Base-by-base conservation (phyloP, 73 alveolate species). In the Symbiodinium pilosum region DNA sequence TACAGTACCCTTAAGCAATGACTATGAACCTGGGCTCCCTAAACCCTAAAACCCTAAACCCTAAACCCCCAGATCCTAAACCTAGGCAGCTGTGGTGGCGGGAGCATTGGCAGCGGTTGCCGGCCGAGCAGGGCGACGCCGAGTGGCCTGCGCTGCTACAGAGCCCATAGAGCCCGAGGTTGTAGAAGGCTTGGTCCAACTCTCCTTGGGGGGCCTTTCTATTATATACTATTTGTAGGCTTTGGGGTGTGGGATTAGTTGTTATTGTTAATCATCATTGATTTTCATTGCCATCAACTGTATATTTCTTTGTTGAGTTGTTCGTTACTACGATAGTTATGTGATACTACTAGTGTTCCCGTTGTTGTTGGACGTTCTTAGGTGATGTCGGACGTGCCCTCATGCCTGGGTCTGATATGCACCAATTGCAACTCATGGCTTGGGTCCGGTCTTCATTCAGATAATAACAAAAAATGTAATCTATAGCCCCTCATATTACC, bases 161-260 rank as follows among this genome's bases (percentile, higher is more conserved):
- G 81, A 64, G 81, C 81, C 81, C 20, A 64, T 20, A 32, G 81
- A 64, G 81, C 81, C 81, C 20, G 81, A 64, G 81, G 81, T 64
- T 34, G 81, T 64, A n/a, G 81, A 64, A 64, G 39, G 12, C 68
- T 51, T 51, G 68, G 64, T 54, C 26, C 73, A 54, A 24, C 30
- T 12, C 34, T 54, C 1, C 18, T 54, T 21, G 8, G 2, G 12
- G 20, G 68, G 21, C 28, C 4, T 51, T 51, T 2, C 68, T 51
- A 16, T 16, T 0, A 51, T 51, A 51, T 16, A 51, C 21, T 51
- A 51, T 51, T 24, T 16, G 68, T 51, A 51, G 12, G 12, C 28
- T 51, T 51, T 16, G 12, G 12, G 68, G 21, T 51, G 21, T 51
- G 12, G 68, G 68, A 16, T 16, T 51, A 24, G 68, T 51, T n/a